Percentiles rank a stretch among this genome's conserved stretches.
phyloP scores from a whole-genome alignment of 768 basidiomycete genomes.

The Agaricus subrufescens region DNA sequence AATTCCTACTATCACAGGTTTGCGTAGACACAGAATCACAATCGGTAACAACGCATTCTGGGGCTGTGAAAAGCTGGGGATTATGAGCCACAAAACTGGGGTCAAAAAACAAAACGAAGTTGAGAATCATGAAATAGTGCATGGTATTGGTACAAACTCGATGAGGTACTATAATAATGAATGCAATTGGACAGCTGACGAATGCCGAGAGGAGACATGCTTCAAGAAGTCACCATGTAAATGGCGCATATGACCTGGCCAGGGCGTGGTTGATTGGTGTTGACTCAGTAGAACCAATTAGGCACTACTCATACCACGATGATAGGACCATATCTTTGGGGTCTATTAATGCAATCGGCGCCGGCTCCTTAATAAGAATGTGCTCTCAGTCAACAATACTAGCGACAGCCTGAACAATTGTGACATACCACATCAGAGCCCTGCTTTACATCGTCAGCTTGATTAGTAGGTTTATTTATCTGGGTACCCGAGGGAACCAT shows the following conservation, averaged over 20 bases:
- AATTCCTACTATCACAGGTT: too few relatives aligned
- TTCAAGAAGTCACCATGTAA: neutral
- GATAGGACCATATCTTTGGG: slow-evolving; percentile 1
- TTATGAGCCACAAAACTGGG: too few relatives aligned
- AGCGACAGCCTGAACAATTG: neutral
- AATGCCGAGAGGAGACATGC: neutral
- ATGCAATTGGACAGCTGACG: neutral
- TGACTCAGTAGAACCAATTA: neutral
- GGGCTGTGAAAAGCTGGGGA: too few relatives aligned
- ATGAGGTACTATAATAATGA: neutral
- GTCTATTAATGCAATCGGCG: neutral
- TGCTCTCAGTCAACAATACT: neutral
- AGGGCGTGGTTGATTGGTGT: neutral
- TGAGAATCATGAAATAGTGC: too few relatives aligned
- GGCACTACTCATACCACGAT: slow-evolving; percentile 1
- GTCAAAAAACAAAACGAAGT: too few relatives aligned
- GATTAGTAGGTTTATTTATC: neutral
- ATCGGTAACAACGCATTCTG: too few relatives aligned
- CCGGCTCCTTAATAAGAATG: neutral
- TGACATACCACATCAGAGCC: neutral
- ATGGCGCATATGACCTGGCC: neutral
- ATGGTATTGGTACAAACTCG: neutral
- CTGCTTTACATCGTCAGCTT: neutral
- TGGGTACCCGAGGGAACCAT: neutral
- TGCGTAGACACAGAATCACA: too few relatives aligned